phyloP scores from a whole-genome alignment of 1,284 basidiomycete genomes.

The Ganoderma multipileum region DNA sequence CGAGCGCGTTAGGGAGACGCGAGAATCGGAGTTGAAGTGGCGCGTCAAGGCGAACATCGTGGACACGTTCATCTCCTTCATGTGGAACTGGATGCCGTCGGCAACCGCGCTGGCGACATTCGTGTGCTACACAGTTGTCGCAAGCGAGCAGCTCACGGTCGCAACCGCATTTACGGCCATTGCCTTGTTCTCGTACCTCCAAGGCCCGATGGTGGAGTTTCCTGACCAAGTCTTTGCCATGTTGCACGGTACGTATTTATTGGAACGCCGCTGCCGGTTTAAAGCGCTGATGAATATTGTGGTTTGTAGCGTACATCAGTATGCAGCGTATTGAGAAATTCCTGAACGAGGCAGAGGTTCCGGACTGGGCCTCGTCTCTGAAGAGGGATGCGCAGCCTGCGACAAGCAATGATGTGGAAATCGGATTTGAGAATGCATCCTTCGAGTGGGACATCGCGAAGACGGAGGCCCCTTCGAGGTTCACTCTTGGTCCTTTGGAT shows the following conservation, averaged over 20 bases:
- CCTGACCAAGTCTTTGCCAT: slow-evolving; percentile 70
- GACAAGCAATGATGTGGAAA: slow-evolving; percentile 33
- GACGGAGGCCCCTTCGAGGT: slow-evolving; percentile 43
- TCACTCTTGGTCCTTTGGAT: slow-evolving; percentile 64
- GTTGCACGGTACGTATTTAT: slow-evolving; percentile 55
- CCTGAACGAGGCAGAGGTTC: slow-evolving; percentile 67
- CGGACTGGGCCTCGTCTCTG: slow-evolving; percentile 69
- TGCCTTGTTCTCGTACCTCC: slow-evolving; percentile 68
- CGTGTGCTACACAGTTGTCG: slow-evolving; percentile 69
- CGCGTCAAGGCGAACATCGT: slow-evolving; percentile 69
- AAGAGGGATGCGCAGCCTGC: slow-evolving; percentile 34
- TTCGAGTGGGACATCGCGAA: slow-evolving; percentile 63
- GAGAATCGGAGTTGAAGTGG: slow-evolving; percentile 68
- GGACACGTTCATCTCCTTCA: slow-evolving; percentile 63
- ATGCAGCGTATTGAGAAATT: slow-evolving; percentile 75
- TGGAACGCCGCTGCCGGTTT: background rate
- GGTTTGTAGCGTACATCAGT: slow-evolving; percentile 63
- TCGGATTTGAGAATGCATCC: slow-evolving; percentile 60
- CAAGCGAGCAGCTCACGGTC: slow-evolving; percentile 63
- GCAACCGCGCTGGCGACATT: slow-evolving; percentile 70
- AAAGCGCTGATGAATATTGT: slow-evolving; percentile 13
- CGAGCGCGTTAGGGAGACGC: slow-evolving; percentile 51
- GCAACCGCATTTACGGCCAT: slow-evolving; percentile 75
- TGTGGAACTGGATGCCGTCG: slow-evolving; percentile 78
- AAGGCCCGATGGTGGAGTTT: slow-evolving; percentile 68